A percentile compares a stretch with the other conserved stretches of the same genome.
These are phyloP conservation scores for Lathyrus sativus DNA, from an alignment of 306 rosid species.

Conservation along the genomic window DNA sequence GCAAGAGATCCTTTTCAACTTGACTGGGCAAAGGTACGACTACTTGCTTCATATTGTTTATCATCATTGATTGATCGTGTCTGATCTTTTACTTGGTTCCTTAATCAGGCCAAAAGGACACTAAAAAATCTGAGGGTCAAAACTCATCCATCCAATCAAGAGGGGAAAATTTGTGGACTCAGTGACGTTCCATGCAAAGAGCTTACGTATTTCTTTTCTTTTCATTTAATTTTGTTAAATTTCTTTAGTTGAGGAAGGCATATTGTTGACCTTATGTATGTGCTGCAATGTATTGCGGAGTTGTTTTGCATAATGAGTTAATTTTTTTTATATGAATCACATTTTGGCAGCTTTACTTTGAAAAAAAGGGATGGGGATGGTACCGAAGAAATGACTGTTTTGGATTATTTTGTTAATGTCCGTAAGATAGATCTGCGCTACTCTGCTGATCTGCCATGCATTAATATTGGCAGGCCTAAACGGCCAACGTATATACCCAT, in stretches of 20 bases:
- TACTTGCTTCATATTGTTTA: background rate
- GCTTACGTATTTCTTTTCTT: slow-evolving; percentile 56
- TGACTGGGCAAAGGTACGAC: slow-evolving; percentile 89
- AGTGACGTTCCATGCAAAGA: slow-evolving; percentile 81
- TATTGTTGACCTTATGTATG: slow-evolving; percentile 1
- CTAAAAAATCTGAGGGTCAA: slow-evolving; percentile 84
- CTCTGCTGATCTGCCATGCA: slow-evolving; percentile 78
- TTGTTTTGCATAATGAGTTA: slow-evolving; percentile 10
- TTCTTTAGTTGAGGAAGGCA: background rate
- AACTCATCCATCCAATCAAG: slow-evolving; percentile 69
- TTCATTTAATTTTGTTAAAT: slow-evolving; percentile 6
- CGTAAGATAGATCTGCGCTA: slow-evolving; percentile 69
- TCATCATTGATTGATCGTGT: slow-evolving; percentile 1
- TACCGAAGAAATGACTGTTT: slow-evolving; percentile 66
- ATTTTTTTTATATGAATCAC: background rate
- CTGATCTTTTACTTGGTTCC: background rate
- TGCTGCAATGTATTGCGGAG: too few relatives aligned
- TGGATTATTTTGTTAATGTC: slow-evolving; percentile 70
- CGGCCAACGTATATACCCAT: slow-evolving; percentile 83
- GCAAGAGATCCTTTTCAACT: slow-evolving; percentile 76
- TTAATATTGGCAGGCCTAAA: slow-evolving; percentile 95
- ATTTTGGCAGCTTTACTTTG: slow-evolving; percentile 65
- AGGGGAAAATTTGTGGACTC: slow-evolving; percentile 77
- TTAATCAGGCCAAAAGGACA: slow-evolving; percentile 73
- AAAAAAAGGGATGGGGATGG: slow-evolving; percentile 56